A percentile compares a stretch with the other conserved stretches of the same genome.
These are phyloP conservation scores for Diospyros lotus DNA, from an alignment of 148 eudicot species.

Conservation along the genomic window DNA sequence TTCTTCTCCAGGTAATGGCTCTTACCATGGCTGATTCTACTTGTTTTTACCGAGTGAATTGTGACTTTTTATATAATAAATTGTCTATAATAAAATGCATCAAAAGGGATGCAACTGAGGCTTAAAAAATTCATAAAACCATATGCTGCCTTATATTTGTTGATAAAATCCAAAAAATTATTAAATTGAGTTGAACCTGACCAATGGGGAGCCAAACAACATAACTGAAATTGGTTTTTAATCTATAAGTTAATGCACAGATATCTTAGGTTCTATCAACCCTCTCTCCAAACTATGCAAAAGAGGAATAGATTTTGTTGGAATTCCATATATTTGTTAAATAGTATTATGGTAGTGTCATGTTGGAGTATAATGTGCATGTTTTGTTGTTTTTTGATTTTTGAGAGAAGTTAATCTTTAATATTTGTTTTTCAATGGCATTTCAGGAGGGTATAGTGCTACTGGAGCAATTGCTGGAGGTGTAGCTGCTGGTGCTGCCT, in stretches of 20 bases:
- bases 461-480: conserved; percentile 56
- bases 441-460: conserved; percentile 35
- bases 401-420: neutral
- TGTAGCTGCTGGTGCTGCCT: conserved; percentile 52
- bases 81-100: no score
- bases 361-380: neutral
- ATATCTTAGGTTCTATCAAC: no score
- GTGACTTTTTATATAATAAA: no score
- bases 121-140: no score
- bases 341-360: neutral
- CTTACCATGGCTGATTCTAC: conserved; percentile 1
- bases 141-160: no score
- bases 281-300: no score
- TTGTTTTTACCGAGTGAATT: neutral
- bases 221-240: no score
- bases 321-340: neutral
- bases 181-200: no score
- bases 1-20: conserved; percentile 27
- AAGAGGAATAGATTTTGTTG: neutral
- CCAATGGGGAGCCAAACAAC: no score
- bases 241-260: no score
- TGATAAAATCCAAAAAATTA: no score
- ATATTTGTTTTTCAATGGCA: neutral
- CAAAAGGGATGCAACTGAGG: no score
- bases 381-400: conserved; percentile 2